Percentiles rank a stretch among this genome's conserved stretches.
Evolutionary conservation across 441 rosid species (phyloP).

Genomic region (Gossypium armourianum): DNA sequence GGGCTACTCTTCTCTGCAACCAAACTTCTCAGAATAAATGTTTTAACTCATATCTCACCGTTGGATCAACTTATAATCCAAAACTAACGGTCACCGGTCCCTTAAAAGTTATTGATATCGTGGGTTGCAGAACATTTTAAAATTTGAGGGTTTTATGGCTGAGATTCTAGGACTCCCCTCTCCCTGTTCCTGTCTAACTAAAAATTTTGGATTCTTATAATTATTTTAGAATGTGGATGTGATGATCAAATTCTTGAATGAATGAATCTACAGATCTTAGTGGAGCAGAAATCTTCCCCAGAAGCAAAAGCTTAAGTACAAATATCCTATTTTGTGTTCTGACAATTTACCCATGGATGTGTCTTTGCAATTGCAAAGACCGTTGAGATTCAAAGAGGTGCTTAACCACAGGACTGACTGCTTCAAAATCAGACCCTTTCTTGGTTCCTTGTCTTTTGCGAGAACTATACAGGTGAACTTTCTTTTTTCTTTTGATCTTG

Average conservation of each 20-base stretch:
- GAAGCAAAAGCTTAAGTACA: not conserved
- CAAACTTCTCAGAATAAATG: not conserved
- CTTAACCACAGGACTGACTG: conserved; percentile 25
- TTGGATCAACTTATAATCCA: not conserved
- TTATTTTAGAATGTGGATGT: too few relatives aligned
- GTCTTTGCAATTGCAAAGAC: conserved; percentile 47
- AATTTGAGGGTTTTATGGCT: conserved; percentile 12
- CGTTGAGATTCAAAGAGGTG: conserved; percentile 32
- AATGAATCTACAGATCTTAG: conserved; percentile 9
- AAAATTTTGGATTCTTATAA: not conserved
- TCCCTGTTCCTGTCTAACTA: not conserved
- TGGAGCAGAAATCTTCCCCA: not conserved
- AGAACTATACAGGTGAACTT: conserved; percentile 16
- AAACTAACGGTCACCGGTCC: too few relatives aligned
- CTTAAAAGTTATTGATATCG: not conserved
- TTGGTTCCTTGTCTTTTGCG: conserved; percentile 35
- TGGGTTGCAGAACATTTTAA: not conserved
- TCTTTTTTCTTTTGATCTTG: not conserved
- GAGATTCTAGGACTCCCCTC: conserved; percentile 8
- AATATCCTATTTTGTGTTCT: conserved; percentile 15
- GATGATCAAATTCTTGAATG: not conserved
- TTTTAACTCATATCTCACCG: not conserved
- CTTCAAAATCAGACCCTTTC: conserved; percentile 37
- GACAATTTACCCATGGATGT: conserved; percentile 44
- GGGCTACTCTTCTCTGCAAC: not conserved